phyloP scores from a whole-genome alignment of 2,329 filamentous ascomycete species.

The Venturia aucupariae region DNA sequence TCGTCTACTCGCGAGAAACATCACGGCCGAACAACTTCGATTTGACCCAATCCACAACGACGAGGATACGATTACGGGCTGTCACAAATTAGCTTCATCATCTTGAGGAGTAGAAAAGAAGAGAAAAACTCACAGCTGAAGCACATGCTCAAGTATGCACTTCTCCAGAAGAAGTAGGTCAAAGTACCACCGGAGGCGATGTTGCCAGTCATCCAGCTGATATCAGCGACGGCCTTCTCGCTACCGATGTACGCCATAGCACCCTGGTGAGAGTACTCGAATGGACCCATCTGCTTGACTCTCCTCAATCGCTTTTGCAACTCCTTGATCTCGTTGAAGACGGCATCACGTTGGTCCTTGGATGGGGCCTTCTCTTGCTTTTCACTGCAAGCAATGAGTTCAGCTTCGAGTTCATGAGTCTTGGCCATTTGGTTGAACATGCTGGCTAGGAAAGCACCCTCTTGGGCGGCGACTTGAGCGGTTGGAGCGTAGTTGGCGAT shows the following conservation, averaged over 20 bases:
- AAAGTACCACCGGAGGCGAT: conserved; percentile 85
- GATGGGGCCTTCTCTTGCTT: conserved; percentile 57
- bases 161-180: conserved; percentile 98
- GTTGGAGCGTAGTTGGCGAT: conserved; percentile 97
- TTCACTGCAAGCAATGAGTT: conserved; percentile 60
- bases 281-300: conserved; percentile 91
- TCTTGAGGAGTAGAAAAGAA: conserved; percentile 9
- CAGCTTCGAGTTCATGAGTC: conserved; percentile 70
- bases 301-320: conserved; percentile 79
- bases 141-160: conserved; percentile 98
- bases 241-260: conserved; percentile 95
- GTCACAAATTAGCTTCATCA: conserved; percentile 19
- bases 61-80: conserved; percentile 91
- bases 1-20: conserved; percentile 64
- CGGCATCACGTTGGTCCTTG: conserved; percentile 46
- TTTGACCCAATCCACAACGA: conserved; percentile 93
- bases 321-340: conserved; percentile 69
- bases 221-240: conserved; percentile 94
- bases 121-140: conserved; percentile 76
- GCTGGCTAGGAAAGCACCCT: conserved; percentile 87
- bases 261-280: conserved; percentile 97
- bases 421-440: conserved; percentile 99
- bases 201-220: conserved; percentile 95
- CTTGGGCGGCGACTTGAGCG: conserved; percentile 91
- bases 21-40: conserved; percentile 94